Percentiles rank a stretch among this genome's conserved stretches.
Evolutionary conservation across 805 yeast species (phyloP).

Genomic region (Myxozyma udenii): DNA sequence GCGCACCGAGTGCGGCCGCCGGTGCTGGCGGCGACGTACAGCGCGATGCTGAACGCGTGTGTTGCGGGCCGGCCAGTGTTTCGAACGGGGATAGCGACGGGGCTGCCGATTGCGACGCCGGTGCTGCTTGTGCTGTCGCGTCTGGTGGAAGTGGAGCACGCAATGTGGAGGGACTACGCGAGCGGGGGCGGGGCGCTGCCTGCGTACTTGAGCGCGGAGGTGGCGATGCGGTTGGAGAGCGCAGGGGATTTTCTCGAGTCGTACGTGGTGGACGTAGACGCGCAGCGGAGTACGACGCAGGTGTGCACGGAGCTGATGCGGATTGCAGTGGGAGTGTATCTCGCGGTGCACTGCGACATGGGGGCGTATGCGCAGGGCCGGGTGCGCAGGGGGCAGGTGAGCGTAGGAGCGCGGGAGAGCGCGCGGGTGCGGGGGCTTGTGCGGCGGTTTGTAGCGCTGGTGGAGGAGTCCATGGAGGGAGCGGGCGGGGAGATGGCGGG

Average conservation of each 20-base stretch:
- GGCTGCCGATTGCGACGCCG: constrained; percentile 14
- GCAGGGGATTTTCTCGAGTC: constrained; percentile 3
- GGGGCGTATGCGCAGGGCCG: not conserved
- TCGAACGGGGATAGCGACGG: constrained; percentile 13
- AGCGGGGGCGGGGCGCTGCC: not conserved
- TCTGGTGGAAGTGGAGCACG: constrained; percentile 6
- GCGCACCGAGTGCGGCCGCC: constrained; percentile 4
- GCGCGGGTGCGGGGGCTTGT: not conserved
- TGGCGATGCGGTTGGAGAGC: constrained; percentile 4
- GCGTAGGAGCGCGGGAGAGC: constrained; percentile 7
- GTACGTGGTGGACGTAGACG: constrained; percentile 1
- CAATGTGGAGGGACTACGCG: constrained; percentile 4
- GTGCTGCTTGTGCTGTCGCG: constrained; percentile 14
- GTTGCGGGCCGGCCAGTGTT: constrained; percentile 5
- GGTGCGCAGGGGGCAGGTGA: constrained; percentile 5
- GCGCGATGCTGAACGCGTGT: constrained; percentile 9
- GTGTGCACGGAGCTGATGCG: constrained; percentile 14
- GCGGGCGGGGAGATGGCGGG: not conserved
- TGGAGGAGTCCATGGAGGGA: constrained; percentile 1
- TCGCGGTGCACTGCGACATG: constrained; percentile 7
- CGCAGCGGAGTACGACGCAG: constrained; percentile 10
- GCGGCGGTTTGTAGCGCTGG: not conserved
- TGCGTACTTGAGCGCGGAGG: not conserved
- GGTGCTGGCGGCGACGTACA: constrained; percentile 9
- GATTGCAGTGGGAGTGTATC: constrained; percentile 9